Percentiles rank a stretch among this genome's conserved stretches.
Conservation (phyloP, 768 basidiomycete genomes). For the Rhodosporidiobolus odoratus region DNA sequence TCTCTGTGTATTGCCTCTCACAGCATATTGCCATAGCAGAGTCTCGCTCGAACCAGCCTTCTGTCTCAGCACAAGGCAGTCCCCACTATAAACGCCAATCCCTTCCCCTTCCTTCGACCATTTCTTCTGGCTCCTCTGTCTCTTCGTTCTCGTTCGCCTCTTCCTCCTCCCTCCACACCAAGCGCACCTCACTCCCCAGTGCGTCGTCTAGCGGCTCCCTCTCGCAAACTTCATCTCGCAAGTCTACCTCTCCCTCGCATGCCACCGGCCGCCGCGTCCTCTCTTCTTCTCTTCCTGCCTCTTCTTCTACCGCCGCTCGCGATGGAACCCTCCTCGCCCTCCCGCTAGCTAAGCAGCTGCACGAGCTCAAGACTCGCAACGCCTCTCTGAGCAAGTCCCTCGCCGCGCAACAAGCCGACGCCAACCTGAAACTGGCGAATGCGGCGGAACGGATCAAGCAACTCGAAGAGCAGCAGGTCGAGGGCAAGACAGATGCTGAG, state of each 20-base stretch:
- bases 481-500: slow-evolving; percentile 15
- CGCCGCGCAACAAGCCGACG: not conserved
- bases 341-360: slow-evolving; percentile 22
- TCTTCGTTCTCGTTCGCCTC: not conserved
- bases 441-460: slow-evolving; percentile 8
- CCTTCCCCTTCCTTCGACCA: not conserved
- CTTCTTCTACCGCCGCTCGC: not conserved
- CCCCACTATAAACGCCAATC: slow-evolving; percentile 23
- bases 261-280: slow-evolving; percentile 4
- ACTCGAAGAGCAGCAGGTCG: slow-evolving; percentile 13
- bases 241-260: slow-evolving; percentile 3
- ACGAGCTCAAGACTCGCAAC: slow-evolving; percentile 25
- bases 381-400: not conserved
- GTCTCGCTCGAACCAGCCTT: not conserved
- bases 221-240: not conserved
- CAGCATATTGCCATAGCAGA: no score
- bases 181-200: not conserved
- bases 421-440: not conserved
- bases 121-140: not conserved
- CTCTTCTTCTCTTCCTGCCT: not conserved
- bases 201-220: not conserved
- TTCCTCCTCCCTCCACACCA: not conserved
- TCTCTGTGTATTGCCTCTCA: no score
- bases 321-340: slow-evolving; percentile 2
- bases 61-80: not conserved